phyloP scores from a whole-genome alignment of 2,329 filamentous ascomycete genomes.

The Fusarium liriodendri region DNA sequence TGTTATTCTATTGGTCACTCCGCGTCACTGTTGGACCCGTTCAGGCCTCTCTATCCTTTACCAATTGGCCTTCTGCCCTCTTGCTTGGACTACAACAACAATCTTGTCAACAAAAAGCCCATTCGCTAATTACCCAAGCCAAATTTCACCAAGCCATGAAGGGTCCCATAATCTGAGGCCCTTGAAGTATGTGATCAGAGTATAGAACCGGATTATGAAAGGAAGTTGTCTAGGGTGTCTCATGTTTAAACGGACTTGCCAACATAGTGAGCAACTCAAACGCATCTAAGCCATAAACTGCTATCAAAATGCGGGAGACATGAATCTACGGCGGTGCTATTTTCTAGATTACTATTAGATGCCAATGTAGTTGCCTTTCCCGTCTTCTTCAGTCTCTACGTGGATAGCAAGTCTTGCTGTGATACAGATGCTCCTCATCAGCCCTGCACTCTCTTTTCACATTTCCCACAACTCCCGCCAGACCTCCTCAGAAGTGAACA shows the following conservation, averaged over 20 bases:
- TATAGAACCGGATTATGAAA: too few relatives aligned
- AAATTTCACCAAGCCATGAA: background rate
- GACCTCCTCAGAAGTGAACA: too few relatives aligned
- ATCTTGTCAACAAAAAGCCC: background rate
- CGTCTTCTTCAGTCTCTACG: background rate
- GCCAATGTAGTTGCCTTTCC: too few relatives aligned
- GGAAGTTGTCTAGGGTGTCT: background rate
- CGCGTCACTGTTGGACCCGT: background rate
- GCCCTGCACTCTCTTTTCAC: background rate
- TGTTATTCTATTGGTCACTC: background rate
- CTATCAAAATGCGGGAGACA: background rate
- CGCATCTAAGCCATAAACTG: background rate
- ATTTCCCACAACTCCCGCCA: too few relatives aligned
- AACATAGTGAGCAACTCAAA: background rate
- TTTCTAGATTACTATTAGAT: accelerated
- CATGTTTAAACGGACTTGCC: background rate
- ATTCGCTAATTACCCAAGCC: background rate
- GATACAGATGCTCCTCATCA: background rate
- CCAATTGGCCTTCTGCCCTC: background rate
- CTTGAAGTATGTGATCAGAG: background rate
- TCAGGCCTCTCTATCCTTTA: background rate
- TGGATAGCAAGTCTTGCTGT: too few relatives aligned
- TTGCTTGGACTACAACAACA: background rate
- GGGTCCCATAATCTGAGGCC: background rate
- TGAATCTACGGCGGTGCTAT: accelerated